These are phyloP conservation scores for Biscutella laevigata DNA, from an alignment of 441 rosid species.

Conservation along the genomic window DNA sequence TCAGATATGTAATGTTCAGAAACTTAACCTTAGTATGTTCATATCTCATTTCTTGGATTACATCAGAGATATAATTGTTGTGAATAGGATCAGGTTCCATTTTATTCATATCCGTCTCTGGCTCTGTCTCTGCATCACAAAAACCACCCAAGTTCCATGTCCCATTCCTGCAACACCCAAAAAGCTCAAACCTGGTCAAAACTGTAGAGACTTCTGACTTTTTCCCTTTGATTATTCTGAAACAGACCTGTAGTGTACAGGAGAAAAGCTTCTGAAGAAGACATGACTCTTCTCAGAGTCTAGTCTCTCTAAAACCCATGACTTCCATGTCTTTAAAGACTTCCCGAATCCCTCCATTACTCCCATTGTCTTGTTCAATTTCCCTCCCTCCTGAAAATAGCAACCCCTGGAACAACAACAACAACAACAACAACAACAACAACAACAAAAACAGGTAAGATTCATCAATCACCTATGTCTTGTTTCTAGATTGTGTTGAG, in stretches of 20 bases:
- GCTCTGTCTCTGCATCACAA: slow-evolving; percentile 58
- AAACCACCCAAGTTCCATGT: slow-evolving; percentile 60
- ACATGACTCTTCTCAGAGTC: slow-evolving; percentile 42
- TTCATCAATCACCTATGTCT: no score
- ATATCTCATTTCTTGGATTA: slow-evolving; percentile 35
- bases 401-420: slow-evolving; percentile 61
- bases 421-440: no score
- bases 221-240: background rate
- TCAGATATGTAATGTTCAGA: slow-evolving; percentile 60
- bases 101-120: slow-evolving; percentile 35
- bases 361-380: slow-evolving; percentile 54
- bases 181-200: no score
- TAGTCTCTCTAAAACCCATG: slow-evolving; percentile 43
- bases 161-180: slow-evolving; percentile 50
- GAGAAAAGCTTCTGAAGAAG: slow-evolving; percentile 75
- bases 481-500: no score
- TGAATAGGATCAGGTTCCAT: slow-evolving; percentile 41
- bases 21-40: slow-evolving; percentile 40
- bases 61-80: slow-evolving; percentile 42
- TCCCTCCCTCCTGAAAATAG: slow-evolving; percentile 64
- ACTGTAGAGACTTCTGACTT: background rate
- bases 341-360: slow-evolving; percentile 58
- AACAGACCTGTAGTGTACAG: slow-evolving; percentile 71
- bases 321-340: slow-evolving; percentile 62
- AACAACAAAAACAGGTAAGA: background rate